These are phyloP conservation scores for Periconia sp. DNA, from an alignment of 2,329 filamentous ascomycete genomes.

Conservation along the genomic window DNA sequence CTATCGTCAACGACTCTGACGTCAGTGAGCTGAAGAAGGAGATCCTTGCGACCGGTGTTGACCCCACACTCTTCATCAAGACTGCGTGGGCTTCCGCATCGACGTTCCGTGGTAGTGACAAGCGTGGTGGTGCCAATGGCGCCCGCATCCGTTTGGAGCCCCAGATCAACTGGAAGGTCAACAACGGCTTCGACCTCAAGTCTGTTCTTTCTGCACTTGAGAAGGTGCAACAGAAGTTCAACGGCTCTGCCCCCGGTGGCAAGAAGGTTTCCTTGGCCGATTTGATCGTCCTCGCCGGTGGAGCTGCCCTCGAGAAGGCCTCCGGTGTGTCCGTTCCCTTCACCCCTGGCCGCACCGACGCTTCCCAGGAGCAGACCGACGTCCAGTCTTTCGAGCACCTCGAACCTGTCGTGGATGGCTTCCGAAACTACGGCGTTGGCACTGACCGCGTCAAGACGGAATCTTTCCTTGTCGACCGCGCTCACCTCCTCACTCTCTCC, in stretches of 20 bases:
- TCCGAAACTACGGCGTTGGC: conserved; percentile 75
- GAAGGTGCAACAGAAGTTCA: conserved; percentile 67
- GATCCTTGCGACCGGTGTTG: conserved; percentile 65
- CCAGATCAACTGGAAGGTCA: conserved; percentile 71
- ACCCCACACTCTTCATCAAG: conserved; percentile 62
- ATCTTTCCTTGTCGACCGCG: conserved; percentile 71
- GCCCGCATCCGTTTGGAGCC: conserved; percentile 74
- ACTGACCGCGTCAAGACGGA: conserved; percentile 64
- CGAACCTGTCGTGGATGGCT: conserved; percentile 71
- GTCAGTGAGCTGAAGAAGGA: conserved; percentile 67
- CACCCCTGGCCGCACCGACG: conserved; percentile 71
- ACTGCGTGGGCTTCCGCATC: conserved; percentile 41
- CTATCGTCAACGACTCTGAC: conserved; percentile 64
- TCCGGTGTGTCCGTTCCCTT: conserved; percentile 68
- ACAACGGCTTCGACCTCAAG: conserved; percentile 69
- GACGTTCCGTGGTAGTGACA: conserved; percentile 62
- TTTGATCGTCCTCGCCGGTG: conserved; percentile 74
- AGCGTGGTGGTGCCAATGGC: conserved; percentile 81
- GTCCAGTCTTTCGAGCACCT: conserved; percentile 64
- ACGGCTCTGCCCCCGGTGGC: conserved; percentile 52
- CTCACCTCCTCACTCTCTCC: conserved; percentile 69
- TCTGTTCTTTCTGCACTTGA: conserved; percentile 65
- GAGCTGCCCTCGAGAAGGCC: conserved; percentile 72
- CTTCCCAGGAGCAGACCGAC: conserved; percentile 72
- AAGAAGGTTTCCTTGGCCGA: conserved; percentile 81